Conservation (phyloP, 1,139 yeast genomes). For the Candida glucosophila region DNA sequence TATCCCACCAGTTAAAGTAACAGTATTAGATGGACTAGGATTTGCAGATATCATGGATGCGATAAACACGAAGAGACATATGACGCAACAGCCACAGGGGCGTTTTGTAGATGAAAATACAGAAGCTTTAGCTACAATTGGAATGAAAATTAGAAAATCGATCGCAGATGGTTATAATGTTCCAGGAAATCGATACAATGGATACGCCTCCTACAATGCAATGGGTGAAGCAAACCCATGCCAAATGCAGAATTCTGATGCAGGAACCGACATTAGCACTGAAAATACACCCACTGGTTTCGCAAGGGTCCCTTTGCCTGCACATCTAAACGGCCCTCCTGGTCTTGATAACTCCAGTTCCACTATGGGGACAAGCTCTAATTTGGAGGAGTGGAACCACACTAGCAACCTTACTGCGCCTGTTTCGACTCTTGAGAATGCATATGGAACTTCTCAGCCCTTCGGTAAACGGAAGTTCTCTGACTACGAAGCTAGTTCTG, state of each 20-base stretch:
- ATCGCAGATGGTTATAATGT: conserved; percentile 52
- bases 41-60: conserved; percentile 1
- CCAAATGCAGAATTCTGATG: conserved; percentile 1
- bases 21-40: not conserved
- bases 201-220: not conserved
- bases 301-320: conserved; percentile 47
- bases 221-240: too few relatives aligned
- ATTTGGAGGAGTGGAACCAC: conserved; percentile 38
- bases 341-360: conserved; percentile 29
- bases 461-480: conserved; percentile 31
- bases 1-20: not conserved
- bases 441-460: not conserved
- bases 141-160: conserved; percentile 65
- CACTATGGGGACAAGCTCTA: conserved; percentile 34
- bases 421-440: conserved; percentile 8
- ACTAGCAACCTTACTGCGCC: not conserved
- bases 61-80: conserved; percentile 13
- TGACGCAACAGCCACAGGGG: conserved; percentile 8
- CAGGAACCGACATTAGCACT: conserved; percentile 5
- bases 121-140: conserved; percentile 42
- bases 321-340: conserved; percentile 31
- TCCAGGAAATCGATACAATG: conserved; percentile 9
- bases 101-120: conserved; percentile 11
- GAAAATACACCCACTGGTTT: not conserved
- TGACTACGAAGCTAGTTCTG: conserved; percentile 17